Base-by-base conservation (phyloP, 257 asterid genomes). In the Striga asiatica region DNA sequence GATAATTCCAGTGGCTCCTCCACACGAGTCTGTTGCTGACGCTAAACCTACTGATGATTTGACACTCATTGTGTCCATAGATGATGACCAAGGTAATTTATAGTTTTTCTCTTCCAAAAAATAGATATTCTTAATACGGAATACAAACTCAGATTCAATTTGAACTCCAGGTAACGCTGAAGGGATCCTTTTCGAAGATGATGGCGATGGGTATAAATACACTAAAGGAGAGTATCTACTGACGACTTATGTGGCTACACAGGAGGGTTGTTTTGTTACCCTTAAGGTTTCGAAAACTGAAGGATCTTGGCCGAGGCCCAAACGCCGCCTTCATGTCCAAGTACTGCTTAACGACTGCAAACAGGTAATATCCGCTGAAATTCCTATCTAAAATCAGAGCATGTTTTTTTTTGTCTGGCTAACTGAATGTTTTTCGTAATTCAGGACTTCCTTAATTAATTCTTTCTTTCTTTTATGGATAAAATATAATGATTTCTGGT, bases 181-280 rank as follows among this genome's bases (percentile, higher is more conserved):
- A 78, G 98, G 98, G 35, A 8, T 63, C 67, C 81, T 82, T 51
- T 92, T 66, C 50, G 98, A 92, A 72, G 98, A 92, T 58, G 85
- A 76, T 54, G 97, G 94, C 9, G 98, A 92, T 76, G 98, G 97
- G 51, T 82, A 88, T 70, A 94, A 66, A 55, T 92, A 80, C 71
- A 71, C 71, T 14, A 69, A 50, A 58, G 97, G 89, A 22, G 77
- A 65, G 12, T 92, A 79, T 72, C 83, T 81, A 28, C 68, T 84
- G 79, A 88, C 98, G 9, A 88, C 97, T 47, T 92, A 87, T 72
- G 71, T 67, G 35, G 98, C 97, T 50, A 89, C 80, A 67, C 71
- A 58, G 38, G 78, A 71, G 54, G 73, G 81, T 66, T 92, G 94
- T 8, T 68, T 73, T 58, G 83, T 84, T 58, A 82, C 85, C 10